Conservation (phyloP, 2,329 filamentous ascomycete species). For the Zelopaecilomyces penicillatus region DNA sequence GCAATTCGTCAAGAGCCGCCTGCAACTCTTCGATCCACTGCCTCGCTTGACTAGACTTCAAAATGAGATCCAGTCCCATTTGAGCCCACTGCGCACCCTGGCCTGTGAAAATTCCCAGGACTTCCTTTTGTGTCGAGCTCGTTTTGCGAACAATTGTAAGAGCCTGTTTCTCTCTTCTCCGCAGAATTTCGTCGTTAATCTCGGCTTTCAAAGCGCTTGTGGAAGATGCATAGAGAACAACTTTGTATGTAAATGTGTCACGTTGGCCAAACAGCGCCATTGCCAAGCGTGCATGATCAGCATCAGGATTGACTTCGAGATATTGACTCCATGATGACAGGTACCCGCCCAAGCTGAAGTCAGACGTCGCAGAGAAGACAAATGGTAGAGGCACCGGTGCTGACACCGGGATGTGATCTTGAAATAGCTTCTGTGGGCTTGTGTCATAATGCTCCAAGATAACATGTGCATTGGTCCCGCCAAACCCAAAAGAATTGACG, state of each 20-base stretch:
- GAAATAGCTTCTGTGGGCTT: not conserved
- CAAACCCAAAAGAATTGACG: conserved; percentile 29
- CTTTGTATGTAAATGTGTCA: not conserved
- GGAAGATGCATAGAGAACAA: not conserved
- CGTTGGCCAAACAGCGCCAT: not conserved
- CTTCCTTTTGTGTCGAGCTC: not conserved
- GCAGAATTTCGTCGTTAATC: not conserved
- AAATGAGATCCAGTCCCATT: conserved; percentile 19
- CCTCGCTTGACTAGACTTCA: not conserved
- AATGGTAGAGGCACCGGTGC: not conserved
- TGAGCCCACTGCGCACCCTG: conserved; percentile 25
- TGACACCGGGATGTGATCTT: not conserved
- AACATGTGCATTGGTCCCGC: conserved; percentile 6
- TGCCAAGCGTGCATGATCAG: not conserved
- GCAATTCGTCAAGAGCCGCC: not conserved
- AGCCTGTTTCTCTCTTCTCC: not conserved
- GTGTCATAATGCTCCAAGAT: not conserved
- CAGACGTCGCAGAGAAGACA: not conserved
- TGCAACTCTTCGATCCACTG: not conserved
- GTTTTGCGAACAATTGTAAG: not conserved
- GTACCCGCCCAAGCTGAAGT: not conserved
- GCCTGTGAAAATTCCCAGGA: conserved; percentile 24
- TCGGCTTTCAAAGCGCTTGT: not conserved
- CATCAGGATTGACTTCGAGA: not conserved
- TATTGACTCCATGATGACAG: not conserved